Base-by-base conservation (phyloP, 148 eudicot genomes). In the Arbutus unedo region DNA sequence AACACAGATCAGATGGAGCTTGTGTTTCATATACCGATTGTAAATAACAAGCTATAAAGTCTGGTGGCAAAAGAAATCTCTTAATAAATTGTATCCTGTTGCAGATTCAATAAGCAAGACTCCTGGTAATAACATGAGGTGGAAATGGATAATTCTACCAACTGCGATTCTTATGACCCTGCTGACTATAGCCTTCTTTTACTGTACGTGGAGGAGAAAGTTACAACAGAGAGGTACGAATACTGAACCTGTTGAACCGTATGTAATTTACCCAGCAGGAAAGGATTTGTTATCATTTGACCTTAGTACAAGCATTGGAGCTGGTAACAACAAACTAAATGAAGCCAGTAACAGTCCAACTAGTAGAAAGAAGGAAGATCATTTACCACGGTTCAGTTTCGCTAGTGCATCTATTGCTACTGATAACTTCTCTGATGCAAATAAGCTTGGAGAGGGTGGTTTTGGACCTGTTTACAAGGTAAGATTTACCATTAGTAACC, bases 401-500 rank as follows among this genome's bases (percentile, higher is more conserved):
- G 1, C 62, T 31, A 76, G 60, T 16, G n/a, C 15, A 14, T 13
- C 60, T 51, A 43, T 43, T 23, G 79, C 79, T 14, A 53, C 60
- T 18, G 44, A 76, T 15, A 53, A 76, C 62, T 76, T 76, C 62
- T 76, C 79, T 76, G 45, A 25, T 31, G 23, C 79, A 53, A 76
- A 76, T 54, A 51, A 50, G 79, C 14, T 76, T 4, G 79, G 79
- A 53, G 79, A 51, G 21, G 79, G 79, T 50, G 79, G 79, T 14
- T 76, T 76, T 19, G 78, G 78, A 25, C 79, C 79, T 5, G 79
- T 76, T 76, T 53, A 53, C 47, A 76, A 53, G 62, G 62, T 76
- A 31, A 51, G 18, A 14, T 38, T 23, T 3, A 72, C 2, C 16
- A 66, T 11, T 2, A 66, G 0, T 31, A 31, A 31, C 38, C 38